These are phyloP conservation scores for Haematococcus sp. DNA, from an alignment of 139 green algal species.

Conservation along the genomic window DNA sequence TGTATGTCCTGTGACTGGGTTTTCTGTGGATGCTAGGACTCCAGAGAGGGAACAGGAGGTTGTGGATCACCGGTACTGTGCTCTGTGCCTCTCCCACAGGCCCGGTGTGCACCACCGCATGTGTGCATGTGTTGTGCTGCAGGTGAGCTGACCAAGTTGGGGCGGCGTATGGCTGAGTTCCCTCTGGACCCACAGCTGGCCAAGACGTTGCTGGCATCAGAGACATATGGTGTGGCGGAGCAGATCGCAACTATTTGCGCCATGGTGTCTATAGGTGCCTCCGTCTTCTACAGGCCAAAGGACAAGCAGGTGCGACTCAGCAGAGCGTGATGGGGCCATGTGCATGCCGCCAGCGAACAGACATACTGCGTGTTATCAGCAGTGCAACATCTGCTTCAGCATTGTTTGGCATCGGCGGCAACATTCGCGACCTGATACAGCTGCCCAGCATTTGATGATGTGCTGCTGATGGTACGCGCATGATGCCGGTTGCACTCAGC, in stretches of 20 bases:
- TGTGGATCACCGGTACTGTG: no score
- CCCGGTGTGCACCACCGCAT: slow-evolving; percentile 25
- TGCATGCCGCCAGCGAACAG: no score
- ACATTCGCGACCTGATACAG: no score
- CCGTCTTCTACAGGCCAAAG: slow-evolving; percentile 97
- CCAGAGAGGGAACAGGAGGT: no score
- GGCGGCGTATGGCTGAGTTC: slow-evolving; percentile 96
- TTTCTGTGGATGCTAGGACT: no score
- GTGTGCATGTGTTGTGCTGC: background rate
- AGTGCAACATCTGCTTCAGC: no score
- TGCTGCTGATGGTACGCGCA: background rate
- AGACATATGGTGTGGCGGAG: slow-evolving; percentile 70
- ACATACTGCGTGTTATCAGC: no score
- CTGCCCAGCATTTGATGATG: no score
- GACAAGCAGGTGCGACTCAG: slow-evolving; percentile 71
- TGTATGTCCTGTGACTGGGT: no score
- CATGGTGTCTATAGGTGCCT: slow-evolving; percentile 90
- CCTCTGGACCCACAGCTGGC: slow-evolving; percentile 94
- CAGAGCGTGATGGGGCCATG: no score
- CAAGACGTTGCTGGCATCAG: slow-evolving; percentile 88
- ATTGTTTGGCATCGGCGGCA: no score
- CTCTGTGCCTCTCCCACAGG: no score
- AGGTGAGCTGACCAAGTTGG: slow-evolving; percentile 89
- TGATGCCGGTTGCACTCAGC: background rate
- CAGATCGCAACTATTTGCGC: slow-evolving; percentile 88